Conservation (phyloP, 768 basidiomycete genomes). For the Russula virescens region DNA sequence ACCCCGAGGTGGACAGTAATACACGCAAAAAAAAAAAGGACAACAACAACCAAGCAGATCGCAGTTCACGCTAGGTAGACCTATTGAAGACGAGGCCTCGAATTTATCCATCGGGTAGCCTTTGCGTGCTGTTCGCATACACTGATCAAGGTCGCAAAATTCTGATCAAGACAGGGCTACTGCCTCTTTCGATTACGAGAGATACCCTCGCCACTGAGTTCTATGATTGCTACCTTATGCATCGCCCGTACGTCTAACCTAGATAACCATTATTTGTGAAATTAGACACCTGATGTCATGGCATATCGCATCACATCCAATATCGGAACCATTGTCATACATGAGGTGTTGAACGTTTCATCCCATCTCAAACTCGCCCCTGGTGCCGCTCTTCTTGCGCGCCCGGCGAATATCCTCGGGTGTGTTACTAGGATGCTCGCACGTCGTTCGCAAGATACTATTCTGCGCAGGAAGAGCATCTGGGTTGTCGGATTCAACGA, state of each 20-base stretch:
- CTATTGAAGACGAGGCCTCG: conserved; percentile 80
- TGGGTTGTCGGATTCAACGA: conserved; percentile 85
- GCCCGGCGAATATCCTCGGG: conserved; percentile 57
- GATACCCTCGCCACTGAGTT: conserved; percentile 84
- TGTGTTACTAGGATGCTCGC: conserved; percentile 71
- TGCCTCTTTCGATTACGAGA: conserved; percentile 81
- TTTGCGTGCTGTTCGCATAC: conserved; percentile 79
- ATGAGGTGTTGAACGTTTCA: no score
- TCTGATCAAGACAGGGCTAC: conserved; percentile 86
- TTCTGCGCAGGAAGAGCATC: conserved; percentile 49
- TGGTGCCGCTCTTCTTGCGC: conserved; percentile 26
- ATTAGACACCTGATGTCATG: no score
- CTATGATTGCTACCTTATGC: conserved; percentile 73
- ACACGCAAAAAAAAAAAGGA: no score
- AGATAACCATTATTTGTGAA: no score
- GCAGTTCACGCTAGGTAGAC: conserved; percentile 76
- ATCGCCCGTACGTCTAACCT: conserved; percentile 70
- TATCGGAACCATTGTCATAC: no score
- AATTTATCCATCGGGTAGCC: conserved; percentile 81
- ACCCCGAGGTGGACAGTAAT: no score
- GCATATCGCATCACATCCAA: no score
- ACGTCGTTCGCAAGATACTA: conserved; percentile 83
- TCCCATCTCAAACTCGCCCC: conserved; percentile 2
- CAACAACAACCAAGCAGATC: no score
- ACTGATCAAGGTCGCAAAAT: conserved; percentile 84